phyloP scores from a whole-genome alignment of 2,329 filamentous ascomycete genomes.

The Fusarium chaquense region DNA sequence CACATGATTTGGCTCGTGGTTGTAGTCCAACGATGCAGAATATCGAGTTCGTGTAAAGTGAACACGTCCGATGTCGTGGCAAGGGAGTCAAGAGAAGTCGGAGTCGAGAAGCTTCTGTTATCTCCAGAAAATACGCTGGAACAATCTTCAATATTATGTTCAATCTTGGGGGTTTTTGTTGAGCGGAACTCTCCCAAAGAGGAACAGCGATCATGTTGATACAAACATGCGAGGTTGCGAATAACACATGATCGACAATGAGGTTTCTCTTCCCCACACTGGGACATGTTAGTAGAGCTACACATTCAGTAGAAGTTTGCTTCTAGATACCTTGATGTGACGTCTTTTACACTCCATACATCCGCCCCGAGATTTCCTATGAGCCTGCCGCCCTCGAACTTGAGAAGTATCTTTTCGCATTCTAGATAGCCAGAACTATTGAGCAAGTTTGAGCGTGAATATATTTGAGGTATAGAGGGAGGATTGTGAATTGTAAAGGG shows the following conservation, averaged over 20 bases:
- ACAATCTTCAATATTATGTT: too few relatives aligned
- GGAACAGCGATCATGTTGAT: background rate
- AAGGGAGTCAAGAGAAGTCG: background rate
- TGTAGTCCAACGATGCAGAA: background rate
- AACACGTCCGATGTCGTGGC: background rate
- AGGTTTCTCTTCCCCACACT: conserved; percentile 2
- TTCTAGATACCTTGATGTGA: background rate
- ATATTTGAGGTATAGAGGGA: background rate
- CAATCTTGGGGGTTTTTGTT: background rate
- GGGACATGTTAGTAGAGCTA: background rate
- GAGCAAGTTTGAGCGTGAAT: background rate
- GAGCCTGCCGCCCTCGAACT: background rate
- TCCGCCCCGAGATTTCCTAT: background rate
- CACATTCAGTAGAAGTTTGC: too few relatives aligned
- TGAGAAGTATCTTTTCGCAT: background rate
- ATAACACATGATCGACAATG: background rate
- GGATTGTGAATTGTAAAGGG: background rate
- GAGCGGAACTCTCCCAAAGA: background rate
- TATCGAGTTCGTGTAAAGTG: background rate
- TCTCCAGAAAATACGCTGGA: background rate
- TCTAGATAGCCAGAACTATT: background rate
- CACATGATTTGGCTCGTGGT: background rate
- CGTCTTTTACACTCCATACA: background rate
- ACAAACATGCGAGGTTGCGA: background rate
- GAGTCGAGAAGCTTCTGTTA: background rate